Evolutionary conservation across 371 early-diverging fungal genomes (phyloP).

Genomic region (Astathelohania contejeani): DNA sequence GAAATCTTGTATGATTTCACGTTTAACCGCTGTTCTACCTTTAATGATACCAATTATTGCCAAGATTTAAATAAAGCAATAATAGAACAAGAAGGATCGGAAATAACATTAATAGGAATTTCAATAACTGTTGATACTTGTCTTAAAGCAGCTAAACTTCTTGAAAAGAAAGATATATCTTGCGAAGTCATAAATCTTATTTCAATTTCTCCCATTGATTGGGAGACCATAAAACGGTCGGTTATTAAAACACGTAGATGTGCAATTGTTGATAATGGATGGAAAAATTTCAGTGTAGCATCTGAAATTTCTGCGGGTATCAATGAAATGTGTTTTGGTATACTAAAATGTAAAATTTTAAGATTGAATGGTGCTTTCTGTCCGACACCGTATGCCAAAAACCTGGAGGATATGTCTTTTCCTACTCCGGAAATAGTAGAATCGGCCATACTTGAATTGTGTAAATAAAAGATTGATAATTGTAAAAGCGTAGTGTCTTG

Average conservation of each 20-base stretch:
- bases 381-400: conserved; percentile 89
- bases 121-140: conserved; percentile 71
- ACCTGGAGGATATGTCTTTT: conserved; percentile 72
- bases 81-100: conserved; percentile 54
- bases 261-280: conserved; percentile 86
- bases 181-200: conserved; percentile 87
- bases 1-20: conserved; percentile 84
- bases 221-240: conserved; percentile 68
- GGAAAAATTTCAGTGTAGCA: conserved; percentile 87
- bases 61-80: conserved; percentile 36
- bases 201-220: conserved; percentile 86
- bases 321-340: conserved; percentile 60
- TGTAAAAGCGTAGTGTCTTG: too few relatives aligned
- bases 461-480: conserved; percentile 3
- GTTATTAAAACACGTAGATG: conserved; percentile 90
- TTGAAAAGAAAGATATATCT: conserved; percentile 63
- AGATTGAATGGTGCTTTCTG: conserved; percentile 89
- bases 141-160: conserved; percentile 72
- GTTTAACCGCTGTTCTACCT: conserved; percentile 66
- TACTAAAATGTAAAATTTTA: conserved; percentile 61
- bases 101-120: conserved; percentile 82
- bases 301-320: conserved; percentile 84
- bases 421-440: conserved; percentile 69
- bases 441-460: conserved; percentile 23
- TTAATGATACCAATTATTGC: conserved; percentile 57